A percentile compares a stretch with the other conserved stretches of the same genome.
Conservation (phyloP, 495 filamentous ascomycete genomes). For the Lasiosphaeris hirsuta region DNA sequence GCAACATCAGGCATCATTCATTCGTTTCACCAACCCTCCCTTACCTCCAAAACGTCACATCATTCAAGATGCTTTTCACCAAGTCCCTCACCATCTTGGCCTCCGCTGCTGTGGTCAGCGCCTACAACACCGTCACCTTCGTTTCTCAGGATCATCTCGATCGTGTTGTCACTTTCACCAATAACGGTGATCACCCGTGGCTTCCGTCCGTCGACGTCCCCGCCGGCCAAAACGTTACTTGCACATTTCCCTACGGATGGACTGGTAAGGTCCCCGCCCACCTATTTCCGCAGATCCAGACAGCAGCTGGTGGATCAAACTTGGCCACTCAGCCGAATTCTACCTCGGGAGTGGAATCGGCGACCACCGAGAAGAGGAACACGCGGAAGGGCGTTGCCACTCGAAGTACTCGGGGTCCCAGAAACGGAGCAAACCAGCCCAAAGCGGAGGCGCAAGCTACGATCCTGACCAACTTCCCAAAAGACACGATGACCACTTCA, state of each 20-base stretch:
- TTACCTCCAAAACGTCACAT: neutral
- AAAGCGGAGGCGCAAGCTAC: too few species aligned
- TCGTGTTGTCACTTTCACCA: constrained; percentile 44
- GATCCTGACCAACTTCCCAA: too few species aligned
- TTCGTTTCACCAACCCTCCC: neutral
- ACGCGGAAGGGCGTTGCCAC: too few species aligned
- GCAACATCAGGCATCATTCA: neutral
- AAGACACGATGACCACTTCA: too few species aligned
- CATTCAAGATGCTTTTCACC: constrained; percentile 34
- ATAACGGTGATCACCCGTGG: constrained; percentile 22
- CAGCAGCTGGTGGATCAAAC: too few species aligned
- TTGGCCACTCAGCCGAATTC: too few species aligned
- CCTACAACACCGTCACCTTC: constrained; percentile 46
- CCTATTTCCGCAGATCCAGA: too few species aligned
- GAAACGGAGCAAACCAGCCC: too few species aligned
- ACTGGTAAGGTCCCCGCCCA: too few species aligned
- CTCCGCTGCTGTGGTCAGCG: constrained; percentile 28
- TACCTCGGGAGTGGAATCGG: too few species aligned
- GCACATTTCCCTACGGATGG: constrained; percentile 41
- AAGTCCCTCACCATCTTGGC: constrained; percentile 25
- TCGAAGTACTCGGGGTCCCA: too few species aligned
- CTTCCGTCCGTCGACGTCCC: constrained; percentile 30
- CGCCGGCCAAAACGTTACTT: constrained; percentile 26
- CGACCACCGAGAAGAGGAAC: too few species aligned
- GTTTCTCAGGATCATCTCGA: constrained; percentile 42